phyloP scores from a whole-genome alignment of 2,329 filamentous ascomycete genomes.

The Talaromyces sp. region DNA sequence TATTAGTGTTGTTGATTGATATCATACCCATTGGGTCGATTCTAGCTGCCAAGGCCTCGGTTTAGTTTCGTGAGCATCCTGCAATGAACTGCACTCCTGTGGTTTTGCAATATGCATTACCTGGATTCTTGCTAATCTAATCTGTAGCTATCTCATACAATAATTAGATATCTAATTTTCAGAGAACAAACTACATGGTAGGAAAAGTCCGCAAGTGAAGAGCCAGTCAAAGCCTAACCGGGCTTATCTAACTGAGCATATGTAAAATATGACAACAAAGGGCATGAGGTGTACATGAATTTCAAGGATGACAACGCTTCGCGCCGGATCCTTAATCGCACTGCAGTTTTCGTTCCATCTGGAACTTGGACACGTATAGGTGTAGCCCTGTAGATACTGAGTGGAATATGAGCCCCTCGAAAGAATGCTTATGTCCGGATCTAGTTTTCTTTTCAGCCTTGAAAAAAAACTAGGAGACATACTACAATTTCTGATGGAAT shows the following conservation, averaged over 20 bases:
- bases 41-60: not conserved
- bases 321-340: not conserved
- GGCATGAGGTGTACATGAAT: not conserved
- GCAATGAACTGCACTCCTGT: not conserved
- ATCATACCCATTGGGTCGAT: not conserved
- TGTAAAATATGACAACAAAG: not conserved
- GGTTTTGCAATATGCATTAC: too few relatives aligned
- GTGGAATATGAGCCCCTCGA: not conserved
- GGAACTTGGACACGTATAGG: not conserved
- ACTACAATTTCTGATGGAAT: too few relatives aligned
- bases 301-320: not conserved
- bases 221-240: not conserved
- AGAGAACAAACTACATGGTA: too few relatives aligned
- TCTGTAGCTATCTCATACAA: not conserved
- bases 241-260: not conserved
- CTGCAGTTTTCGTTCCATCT: not conserved
- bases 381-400: not conserved
- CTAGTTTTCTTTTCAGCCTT: too few relatives aligned
- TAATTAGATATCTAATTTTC: not conserved
- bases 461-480: too few relatives aligned
- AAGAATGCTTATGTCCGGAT: not conserved
- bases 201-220: not conserved
- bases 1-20: not conserved
- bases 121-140: not conserved
- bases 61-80: not conserved